A percentile compares a stretch with the other conserved stretches of the same genome.
phyloP scores from a whole-genome alignment of 2,329 filamentous ascomycete species.

The Cordyceps fumosorosea region DNA sequence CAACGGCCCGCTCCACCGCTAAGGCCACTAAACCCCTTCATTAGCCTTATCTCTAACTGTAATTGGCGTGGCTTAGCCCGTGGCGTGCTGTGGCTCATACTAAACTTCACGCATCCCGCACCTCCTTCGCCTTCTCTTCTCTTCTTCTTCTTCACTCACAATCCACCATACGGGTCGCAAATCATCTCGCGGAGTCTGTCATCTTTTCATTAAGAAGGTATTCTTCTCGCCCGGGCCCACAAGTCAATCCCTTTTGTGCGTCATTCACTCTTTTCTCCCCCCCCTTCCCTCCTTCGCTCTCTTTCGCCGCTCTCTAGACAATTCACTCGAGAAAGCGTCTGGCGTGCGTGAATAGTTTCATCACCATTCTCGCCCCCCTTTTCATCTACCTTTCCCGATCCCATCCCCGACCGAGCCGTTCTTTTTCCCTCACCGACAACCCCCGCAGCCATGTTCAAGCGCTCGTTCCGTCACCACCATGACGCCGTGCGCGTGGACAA shows the following conservation, averaged over 20 bases:
- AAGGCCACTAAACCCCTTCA: neutral
- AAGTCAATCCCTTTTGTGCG: conserved; percentile 33
- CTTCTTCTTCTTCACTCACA: conserved; percentile 43
- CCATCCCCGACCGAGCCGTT: conserved; percentile 25
- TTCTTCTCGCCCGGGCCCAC: conserved; percentile 50
- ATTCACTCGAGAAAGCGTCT: conserved; percentile 14
- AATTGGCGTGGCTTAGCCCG: conserved; percentile 3
- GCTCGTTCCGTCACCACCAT: conserved; percentile 71
- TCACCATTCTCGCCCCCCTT: conserved; percentile 15
- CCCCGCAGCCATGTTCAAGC: conserved; percentile 74
- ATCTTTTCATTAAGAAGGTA: conserved; percentile 38
- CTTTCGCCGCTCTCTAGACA: conserved; percentile 47
- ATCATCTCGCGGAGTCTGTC: conserved; percentile 44
- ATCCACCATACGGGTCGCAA: conserved; percentile 54
- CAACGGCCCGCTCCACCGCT: neutral
- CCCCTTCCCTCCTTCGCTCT: conserved; percentile 34
- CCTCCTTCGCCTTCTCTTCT: conserved; percentile 25
- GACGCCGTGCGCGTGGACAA: conserved; percentile 73
- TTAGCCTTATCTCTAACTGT: neutral
- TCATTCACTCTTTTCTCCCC: conserved; percentile 30
- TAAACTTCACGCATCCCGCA: conserved; percentile 22
- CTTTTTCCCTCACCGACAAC: conserved; percentile 2
- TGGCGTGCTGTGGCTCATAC: conserved; percentile 23
- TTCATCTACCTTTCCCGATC: conserved; percentile 17
- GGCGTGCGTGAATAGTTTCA: conserved; percentile 17